Conservation (phyloP, 179 eudicot genomes). For the Beta corolliflora region DNA sequence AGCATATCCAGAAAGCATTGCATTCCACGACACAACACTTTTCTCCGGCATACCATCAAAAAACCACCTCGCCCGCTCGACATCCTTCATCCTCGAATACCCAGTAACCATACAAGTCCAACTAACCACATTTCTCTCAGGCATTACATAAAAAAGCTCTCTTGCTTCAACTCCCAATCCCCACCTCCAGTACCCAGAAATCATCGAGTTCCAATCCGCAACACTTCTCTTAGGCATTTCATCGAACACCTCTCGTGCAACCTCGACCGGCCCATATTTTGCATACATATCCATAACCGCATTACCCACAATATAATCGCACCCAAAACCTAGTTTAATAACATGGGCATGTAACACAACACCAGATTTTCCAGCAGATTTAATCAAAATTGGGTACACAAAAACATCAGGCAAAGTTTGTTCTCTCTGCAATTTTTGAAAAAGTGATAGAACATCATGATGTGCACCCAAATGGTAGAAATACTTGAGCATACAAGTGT, state of each 20-base stretch:
- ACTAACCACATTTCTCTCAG: conserved; percentile 52
- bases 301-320: conserved; percentile 41
- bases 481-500: conserved; percentile 53
- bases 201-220: conserved; percentile 62
- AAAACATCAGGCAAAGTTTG: conserved; percentile 39
- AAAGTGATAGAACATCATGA: conserved; percentile 35
- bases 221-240: conserved; percentile 53
- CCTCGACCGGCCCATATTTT: conserved; percentile 46
- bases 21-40: conserved; percentile 71
- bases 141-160: conserved; percentile 52
- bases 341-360: conserved; percentile 46
- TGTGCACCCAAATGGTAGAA: conserved; percentile 37
- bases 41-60: conserved; percentile 64
- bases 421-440: conserved; percentile 32
- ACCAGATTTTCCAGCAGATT: conserved; percentile 51
- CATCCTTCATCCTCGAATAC: conserved; percentile 48
- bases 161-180: conserved; percentile 46
- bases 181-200: conserved; percentile 73
- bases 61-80: conserved; percentile 53
- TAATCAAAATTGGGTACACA: conserved; percentile 56
- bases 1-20: conserved; percentile 63
- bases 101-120: conserved; percentile 80
- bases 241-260: conserved; percentile 61
- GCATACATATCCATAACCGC: conserved; percentile 52
- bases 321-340: conserved; percentile 45